A percentile compares a stretch with the other conserved stretches of the same genome.
Conservation (phyloP, 2,329 filamentous ascomycete species). For the Westerdykella sp. region DNA sequence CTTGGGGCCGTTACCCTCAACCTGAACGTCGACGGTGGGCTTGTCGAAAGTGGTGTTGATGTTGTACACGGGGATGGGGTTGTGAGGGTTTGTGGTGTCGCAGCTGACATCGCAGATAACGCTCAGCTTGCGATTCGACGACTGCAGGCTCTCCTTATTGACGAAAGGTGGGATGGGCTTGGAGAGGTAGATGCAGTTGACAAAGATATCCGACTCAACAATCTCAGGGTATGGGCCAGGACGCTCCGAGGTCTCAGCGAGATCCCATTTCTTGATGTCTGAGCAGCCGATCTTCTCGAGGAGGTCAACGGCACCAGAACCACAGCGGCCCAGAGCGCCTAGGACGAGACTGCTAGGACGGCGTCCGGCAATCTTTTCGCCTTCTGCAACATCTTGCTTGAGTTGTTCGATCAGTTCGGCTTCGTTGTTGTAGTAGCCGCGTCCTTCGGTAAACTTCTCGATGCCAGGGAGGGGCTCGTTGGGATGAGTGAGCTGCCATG, state of each 20-base stretch:
- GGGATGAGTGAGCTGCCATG: constrained; percentile 70
- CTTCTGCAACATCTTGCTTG: constrained; percentile 62
- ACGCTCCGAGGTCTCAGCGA: constrained; percentile 63
- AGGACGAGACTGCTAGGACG: constrained; percentile 75
- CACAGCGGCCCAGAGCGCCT: constrained; percentile 72
- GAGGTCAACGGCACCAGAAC: constrained; percentile 75
- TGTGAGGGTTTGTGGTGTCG: constrained; percentile 67
- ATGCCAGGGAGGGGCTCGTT: constrained; percentile 60
- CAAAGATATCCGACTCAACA: constrained; percentile 52
- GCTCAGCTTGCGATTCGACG: constrained; percentile 63
- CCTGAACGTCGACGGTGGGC: constrained; percentile 73
- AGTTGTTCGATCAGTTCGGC: constrained; percentile 65
- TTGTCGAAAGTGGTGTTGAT: constrained; percentile 81
- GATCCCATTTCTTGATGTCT: constrained; percentile 67
- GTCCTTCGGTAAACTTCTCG: constrained; percentile 44
- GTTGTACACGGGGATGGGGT: constrained; percentile 73
- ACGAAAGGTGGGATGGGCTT: constrained; percentile 77
- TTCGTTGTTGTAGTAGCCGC: constrained; percentile 66
- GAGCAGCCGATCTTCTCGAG: constrained; percentile 68
- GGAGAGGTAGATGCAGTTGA: constrained; percentile 66
- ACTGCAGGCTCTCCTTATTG: constrained; percentile 61
- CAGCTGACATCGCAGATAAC: constrained; percentile 54
- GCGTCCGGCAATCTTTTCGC: constrained; percentile 59
- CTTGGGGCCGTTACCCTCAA: constrained; percentile 50
- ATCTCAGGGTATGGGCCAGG: constrained; percentile 74